Conservation (phyloP, 1,284 basidiomycete genomes). For the Pyrrhoderma lamaoense region DNA sequence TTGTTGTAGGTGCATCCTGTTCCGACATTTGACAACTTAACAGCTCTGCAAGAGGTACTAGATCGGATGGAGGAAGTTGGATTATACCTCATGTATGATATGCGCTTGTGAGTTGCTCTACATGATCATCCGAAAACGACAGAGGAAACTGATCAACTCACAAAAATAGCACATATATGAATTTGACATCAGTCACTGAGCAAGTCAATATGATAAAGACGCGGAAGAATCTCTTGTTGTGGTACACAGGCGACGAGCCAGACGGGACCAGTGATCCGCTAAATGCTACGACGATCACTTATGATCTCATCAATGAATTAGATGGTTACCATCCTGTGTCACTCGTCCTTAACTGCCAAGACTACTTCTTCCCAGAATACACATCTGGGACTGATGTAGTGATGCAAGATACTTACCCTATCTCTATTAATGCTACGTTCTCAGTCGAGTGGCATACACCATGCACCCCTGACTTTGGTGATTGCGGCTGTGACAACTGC, state of each 20-base stretch:
- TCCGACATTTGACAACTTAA: slow-evolving; percentile 53
- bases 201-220: slow-evolving; percentile 62
- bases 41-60: slow-evolving; percentile 47
- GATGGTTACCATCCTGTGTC: slow-evolving; percentile 74
- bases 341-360: slow-evolving; percentile 65
- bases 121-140: too few relatives aligned
- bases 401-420: slow-evolving; percentile 49
- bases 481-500: slow-evolving; percentile 61
- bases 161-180: slow-evolving; percentile 53
- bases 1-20: slow-evolving; percentile 50
- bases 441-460: slow-evolving; percentile 46
- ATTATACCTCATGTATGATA: slow-evolving; percentile 72
- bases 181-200: slow-evolving; percentile 51
- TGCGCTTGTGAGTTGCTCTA: slow-evolving; percentile 59
- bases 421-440: slow-evolving; percentile 62
- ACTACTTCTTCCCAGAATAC: slow-evolving; percentile 59
- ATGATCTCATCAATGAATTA: slow-evolving; percentile 57
- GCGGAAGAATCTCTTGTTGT: slow-evolving; percentile 60
- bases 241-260: slow-evolving; percentile 74
- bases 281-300: slow-evolving; percentile 48
- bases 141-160: too few relatives aligned
- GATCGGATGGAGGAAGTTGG: slow-evolving; percentile 67
- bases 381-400: slow-evolving; percentile 54
- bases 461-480: slow-evolving; percentile 56
- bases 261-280: slow-evolving; percentile 64